Evolutionary conservation across 192 early-diverging fungal genomes (phyloP).

Genomic region (Mortierella alpina): DNA sequence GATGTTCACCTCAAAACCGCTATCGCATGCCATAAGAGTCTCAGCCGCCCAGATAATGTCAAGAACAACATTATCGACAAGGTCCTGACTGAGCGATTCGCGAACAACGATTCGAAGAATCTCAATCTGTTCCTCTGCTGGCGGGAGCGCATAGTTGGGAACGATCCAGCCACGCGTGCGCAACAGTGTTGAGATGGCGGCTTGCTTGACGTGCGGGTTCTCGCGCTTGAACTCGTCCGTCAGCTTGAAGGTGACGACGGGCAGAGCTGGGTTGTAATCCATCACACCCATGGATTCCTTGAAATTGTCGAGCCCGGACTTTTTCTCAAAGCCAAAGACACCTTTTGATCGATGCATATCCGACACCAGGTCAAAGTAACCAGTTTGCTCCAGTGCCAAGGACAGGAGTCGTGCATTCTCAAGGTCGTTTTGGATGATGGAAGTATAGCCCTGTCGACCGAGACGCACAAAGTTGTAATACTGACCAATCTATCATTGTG

Average conservation of each 20-base stretch:
- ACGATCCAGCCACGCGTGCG: constrained; percentile 81
- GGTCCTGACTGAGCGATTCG: constrained; percentile 62
- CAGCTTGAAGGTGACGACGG: constrained; percentile 72
- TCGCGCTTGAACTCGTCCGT: constrained; percentile 62
- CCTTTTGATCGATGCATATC: constrained; percentile 57
- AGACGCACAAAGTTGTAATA: constrained; percentile 85
- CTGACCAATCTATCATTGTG: constrained; percentile 67
- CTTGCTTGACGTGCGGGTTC: constrained; percentile 61
- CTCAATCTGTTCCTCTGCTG: constrained; percentile 56
- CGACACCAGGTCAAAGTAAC: constrained; percentile 69
- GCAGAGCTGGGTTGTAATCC: constrained; percentile 62
- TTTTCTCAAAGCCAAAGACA: constrained; percentile 34
- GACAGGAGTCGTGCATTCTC: constrained; percentile 68
- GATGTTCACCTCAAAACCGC: constrained; percentile 17
- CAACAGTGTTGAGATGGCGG: constrained; percentile 65
- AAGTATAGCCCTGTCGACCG: constrained; percentile 72
- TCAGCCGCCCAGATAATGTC: constrained; percentile 66
- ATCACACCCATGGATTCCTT: constrained; percentile 6
- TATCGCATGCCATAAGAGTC: constrained; percentile 32
- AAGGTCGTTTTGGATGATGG: constrained; percentile 73
- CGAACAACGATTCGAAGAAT: constrained; percentile 76
- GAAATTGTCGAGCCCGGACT: background rate
- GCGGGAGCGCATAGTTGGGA: constrained; percentile 78
- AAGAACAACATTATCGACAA: constrained; percentile 62
- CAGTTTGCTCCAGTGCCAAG: constrained; percentile 62